A percentile compares a stretch with the other conserved stretches of the same genome.
Conservation (phyloP, 2,329 filamentous ascomycete species). For the Pseudogymnoascus sp. region DNA sequence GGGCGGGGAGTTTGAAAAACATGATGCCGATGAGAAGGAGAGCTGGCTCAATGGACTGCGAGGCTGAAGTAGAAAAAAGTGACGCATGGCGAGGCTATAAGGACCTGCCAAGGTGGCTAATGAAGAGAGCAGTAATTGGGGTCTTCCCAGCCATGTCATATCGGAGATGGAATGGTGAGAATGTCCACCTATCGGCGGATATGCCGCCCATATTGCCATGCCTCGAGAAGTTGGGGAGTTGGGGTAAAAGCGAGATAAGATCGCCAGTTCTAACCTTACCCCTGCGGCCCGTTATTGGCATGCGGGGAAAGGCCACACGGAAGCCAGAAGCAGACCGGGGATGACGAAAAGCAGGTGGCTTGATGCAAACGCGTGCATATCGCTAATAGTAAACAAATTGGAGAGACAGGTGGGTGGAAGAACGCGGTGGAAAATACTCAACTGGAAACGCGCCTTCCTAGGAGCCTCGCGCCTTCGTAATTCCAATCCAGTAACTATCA, state of each 20-base stretch:
- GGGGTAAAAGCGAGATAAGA: constrained; percentile 1
- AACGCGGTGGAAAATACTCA: not conserved
- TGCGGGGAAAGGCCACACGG: constrained; percentile 1
- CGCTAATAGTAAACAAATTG: not conserved
- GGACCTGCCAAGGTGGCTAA: not conserved
- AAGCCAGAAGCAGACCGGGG: not conserved
- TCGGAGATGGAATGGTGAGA: constrained; percentile 4
- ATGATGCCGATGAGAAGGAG: constrained; percentile 17
- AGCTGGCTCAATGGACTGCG: not conserved
- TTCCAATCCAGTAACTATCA: not conserved
- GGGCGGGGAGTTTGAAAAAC: constrained; percentile 17
- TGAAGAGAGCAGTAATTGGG: not conserved
- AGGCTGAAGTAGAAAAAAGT: constrained; percentile 2
- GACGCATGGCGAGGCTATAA: constrained; percentile 3
- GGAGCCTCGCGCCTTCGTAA: not conserved
- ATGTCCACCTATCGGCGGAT: constrained; percentile 5
- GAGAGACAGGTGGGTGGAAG: not conserved
- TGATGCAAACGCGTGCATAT: constrained; percentile 1
- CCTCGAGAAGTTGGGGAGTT: not conserved
- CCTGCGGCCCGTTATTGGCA: not conserved
- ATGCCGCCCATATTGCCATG: constrained; percentile 2
- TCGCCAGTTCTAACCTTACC: not conserved
- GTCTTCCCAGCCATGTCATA: not conserved
- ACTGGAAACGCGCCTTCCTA: not conserved
- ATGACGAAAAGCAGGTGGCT: not conserved